Percentiles rank a stretch among this genome's conserved stretches.
Conservation (phyloP, 805 yeast species). For the Spathaspora arborariae region DNA sequence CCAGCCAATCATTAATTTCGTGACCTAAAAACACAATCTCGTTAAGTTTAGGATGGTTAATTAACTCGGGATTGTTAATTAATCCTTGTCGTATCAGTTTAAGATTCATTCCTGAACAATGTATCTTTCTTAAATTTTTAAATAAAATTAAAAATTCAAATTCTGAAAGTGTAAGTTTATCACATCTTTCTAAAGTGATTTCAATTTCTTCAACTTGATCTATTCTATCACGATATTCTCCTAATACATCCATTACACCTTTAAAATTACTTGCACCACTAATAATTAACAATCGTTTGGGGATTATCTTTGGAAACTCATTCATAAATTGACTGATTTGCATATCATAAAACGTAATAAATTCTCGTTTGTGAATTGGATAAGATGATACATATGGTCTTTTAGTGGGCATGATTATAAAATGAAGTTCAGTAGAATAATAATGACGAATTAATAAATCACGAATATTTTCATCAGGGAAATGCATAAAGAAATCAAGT, state of each 20-base stretch:
- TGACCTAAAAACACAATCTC: constrained; percentile 34
- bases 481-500: constrained; percentile 20
- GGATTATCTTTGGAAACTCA: constrained; percentile 23
- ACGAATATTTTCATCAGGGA: constrained; percentile 14
- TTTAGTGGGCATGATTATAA: constrained; percentile 24
- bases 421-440: constrained; percentile 30
- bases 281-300: constrained; percentile 23
- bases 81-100: constrained; percentile 5
- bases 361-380: constrained; percentile 2
- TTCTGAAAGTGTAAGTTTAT: constrained; percentile 15
- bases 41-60: constrained; percentile 13
- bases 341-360: constrained; percentile 20
- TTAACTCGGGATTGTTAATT: constrained; percentile 4
- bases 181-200: constrained; percentile 24
- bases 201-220: constrained; percentile 17
- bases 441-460: constrained; percentile 20
- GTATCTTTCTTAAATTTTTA: constrained; percentile 26
- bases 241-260: constrained; percentile 22
- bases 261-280: constrained; percentile 31
- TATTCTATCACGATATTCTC: constrained; percentile 11
- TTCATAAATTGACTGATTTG: constrained; percentile 29
- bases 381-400: constrained; percentile 9
- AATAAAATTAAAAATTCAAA: constrained; percentile 19
- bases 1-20: constrained; percentile 25
- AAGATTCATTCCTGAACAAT: constrained; percentile 23